These are phyloP conservation scores for Xylaria sp. DNA, from an alignment of 2,329 filamentous ascomycete genomes.

Conservation along the genomic window DNA sequence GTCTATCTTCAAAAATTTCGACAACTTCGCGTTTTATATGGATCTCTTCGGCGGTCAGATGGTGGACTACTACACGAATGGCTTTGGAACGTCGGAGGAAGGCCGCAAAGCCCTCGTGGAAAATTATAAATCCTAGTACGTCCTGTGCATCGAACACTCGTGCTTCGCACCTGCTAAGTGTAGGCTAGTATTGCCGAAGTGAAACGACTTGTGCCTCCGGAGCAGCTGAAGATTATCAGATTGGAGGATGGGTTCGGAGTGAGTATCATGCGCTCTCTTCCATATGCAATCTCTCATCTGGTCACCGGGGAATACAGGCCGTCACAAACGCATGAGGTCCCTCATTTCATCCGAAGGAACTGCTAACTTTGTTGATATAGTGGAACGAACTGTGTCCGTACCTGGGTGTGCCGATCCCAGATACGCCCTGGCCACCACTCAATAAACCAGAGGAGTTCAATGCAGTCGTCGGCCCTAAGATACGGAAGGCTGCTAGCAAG, in stretches of 20 bases:
- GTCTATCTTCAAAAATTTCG: slow-evolving; percentile 43
- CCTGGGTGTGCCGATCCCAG: slow-evolving; percentile 42
- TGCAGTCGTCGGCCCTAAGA: slow-evolving; percentile 35
- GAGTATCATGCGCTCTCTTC: slow-evolving; percentile 1
- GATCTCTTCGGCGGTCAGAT: slow-evolving; percentile 7
- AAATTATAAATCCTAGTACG: slow-evolving; percentile 44
- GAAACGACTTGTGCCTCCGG: slow-evolving; percentile 43
- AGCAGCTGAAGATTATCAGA: slow-evolving; percentile 43
- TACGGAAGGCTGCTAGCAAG: slow-evolving; percentile 46
- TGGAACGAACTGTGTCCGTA: slow-evolving; percentile 45
- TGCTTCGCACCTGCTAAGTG: slow-evolving; percentile 1
- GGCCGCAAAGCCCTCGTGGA: slow-evolving; percentile 38
- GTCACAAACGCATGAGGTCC: too few species aligned
- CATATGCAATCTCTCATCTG: background rate
- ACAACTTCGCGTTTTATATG: slow-evolving; percentile 33
- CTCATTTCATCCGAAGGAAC: background rate
- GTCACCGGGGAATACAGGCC: background rate
- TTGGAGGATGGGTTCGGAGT: slow-evolving; percentile 43
- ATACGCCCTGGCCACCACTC: slow-evolving; percentile 41
- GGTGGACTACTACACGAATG: slow-evolving; percentile 35
- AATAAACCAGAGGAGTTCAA: slow-evolving; percentile 44
- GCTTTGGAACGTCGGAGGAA: slow-evolving; percentile 33
- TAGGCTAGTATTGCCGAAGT: slow-evolving; percentile 43
- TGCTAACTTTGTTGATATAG: slow-evolving; percentile 6
- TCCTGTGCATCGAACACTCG: background rate